Base-by-base conservation (phyloP, 208 protist species). In the Blechomonas ayalai region DNA sequence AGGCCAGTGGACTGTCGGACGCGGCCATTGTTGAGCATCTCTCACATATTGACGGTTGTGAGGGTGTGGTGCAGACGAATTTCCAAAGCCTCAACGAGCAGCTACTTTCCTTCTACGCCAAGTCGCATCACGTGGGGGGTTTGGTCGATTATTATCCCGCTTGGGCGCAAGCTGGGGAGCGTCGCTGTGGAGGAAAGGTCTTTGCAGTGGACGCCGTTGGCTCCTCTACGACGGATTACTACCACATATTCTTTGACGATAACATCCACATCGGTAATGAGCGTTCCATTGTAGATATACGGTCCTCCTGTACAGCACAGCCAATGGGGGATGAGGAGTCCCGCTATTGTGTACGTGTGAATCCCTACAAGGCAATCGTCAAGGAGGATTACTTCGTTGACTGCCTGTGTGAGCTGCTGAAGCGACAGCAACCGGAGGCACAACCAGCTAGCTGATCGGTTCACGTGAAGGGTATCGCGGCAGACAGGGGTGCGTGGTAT, bases 101-200 rank as follows among this genome's bases (percentile, higher is more conserved):
- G 31, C 32, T 90, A 2, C n/a, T 79, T n/a, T 49, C 59, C 2
- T 87, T 70, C 44, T 75, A 72, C 46, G 52, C 61, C 5, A 22
- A 24, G 25, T 85, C 77, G 1, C 61, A 82, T 28, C 65, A 74
- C 33, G 60, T 94, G 13, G 76, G 67, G 9, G 86, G 86, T 12
- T 56, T 95, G 31, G 74, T 95, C 6, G 86, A 95, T 37, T 95
- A 91, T 61, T 95, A 95, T 56, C 79, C 78, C 0, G 74, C 57
- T 43, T 95, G 86, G 82, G 82, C 86, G 23, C 76, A 87, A 37
- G 58, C 47, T 5, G 86, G 73, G 3, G 82, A 95, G 50, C 58
- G 71, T 8, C 74, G 86, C 15, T 67, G 36, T 35, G 82, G 74
- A 0, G 86, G 86, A 19, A 95, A 95, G 49, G 71, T 95, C 0